A percentile compares a stretch with the other conserved stretches of the same genome.
These are phyloP conservation scores for Lentinula aciculospora DNA, from an alignment of 768 basidiomycete genomes.

Conservation along the genomic window DNA sequence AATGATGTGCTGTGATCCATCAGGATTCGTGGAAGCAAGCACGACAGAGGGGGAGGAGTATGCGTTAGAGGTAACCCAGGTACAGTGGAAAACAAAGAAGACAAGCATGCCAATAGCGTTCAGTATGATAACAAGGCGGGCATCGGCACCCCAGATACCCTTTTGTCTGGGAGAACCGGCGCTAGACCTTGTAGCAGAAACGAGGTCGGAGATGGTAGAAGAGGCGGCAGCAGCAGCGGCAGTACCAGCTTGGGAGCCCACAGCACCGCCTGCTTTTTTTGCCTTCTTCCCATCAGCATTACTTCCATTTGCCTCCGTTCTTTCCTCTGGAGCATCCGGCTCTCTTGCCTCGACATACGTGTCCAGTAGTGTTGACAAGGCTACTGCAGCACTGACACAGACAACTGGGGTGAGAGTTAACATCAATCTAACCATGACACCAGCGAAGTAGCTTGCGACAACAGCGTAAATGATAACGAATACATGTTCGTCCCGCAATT, in stretches of 20 bases:
- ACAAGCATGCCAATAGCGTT: conserved; percentile 74
- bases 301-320: conserved; percentile 17
- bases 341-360: conserved; percentile 83
- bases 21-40: conserved; percentile 68
- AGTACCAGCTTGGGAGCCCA: conserved; percentile 16
- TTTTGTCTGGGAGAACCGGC: conserved; percentile 27
- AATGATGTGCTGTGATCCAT: conserved; percentile 91
- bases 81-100: conserved; percentile 95
- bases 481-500: conserved; percentile 93
- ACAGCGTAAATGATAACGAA: conserved; percentile 98
- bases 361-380: conserved; percentile 81
- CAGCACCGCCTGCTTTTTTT: conserved; percentile 44
- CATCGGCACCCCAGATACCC: conserved; percentile 84
- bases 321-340: conserved; percentile 34
- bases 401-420: conserved; percentile 95
- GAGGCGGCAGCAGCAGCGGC: conserved; percentile 22
- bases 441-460: conserved; percentile 96
- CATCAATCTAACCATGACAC: conserved; percentile 99
- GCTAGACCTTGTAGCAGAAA: conserved; percentile 32
- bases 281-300: conserved; percentile 43
- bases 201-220: conserved; percentile 32
- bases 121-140: conserved; percentile 67
- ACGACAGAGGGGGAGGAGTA: conserved; percentile 99
- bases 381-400: conserved; percentile 89
- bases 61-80: conserved; percentile 90